phyloP scores from a whole-genome alignment of 257 asterid species.

The Ballota nigra region DNA sequence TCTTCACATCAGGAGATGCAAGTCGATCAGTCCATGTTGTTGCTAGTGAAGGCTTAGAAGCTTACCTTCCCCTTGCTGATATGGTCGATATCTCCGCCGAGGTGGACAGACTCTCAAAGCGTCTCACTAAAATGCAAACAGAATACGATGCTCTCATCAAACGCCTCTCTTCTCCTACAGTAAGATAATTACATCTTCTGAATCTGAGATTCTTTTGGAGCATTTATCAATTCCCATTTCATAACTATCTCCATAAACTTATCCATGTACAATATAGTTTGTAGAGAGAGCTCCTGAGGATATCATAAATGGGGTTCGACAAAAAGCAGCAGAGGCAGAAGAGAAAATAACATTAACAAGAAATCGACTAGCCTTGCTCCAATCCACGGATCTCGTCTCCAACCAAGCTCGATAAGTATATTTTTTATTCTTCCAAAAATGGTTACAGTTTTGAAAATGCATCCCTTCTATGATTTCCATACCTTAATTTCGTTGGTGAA shows the following conservation, averaged over 20 bases:
- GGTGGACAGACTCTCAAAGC: conserved; percentile 76
- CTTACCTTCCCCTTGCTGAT: conserved; percentile 94
- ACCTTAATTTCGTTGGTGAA: background rate
- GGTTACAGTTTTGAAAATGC: background rate
- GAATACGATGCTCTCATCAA: conserved; percentile 80
- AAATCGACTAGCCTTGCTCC: conserved; percentile 67
- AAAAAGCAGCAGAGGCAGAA: conserved; percentile 83
- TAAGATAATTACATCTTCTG: conserved; percentile 29
- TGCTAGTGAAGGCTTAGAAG: conserved; percentile 94
- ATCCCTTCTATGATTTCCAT: background rate
- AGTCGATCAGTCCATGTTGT: conserved; percentile 81
- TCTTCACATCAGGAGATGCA: conserved; percentile 65
- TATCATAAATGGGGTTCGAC: conserved; percentile 71
- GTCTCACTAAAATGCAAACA: conserved; percentile 72
- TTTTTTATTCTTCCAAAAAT: background rate
- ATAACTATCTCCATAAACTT: conserved; percentile 1
- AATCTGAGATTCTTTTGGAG: too few species aligned
- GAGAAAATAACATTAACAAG: conserved; percentile 75
- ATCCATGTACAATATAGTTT: conserved; percentile 44
- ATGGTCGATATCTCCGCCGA: conserved; percentile 96
- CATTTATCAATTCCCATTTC: background rate
- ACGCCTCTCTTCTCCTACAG: conserved; percentile 76
- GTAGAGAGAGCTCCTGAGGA: conserved; percentile 92
- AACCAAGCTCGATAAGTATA: conserved; percentile 29
- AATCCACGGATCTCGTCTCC: conserved; percentile 58